Evolutionary conservation across 75 land plant genomes (phyloP), one percentile per base, ranked within the genome.

Genomic region (Sequoiadendron giganteum): DNA sequence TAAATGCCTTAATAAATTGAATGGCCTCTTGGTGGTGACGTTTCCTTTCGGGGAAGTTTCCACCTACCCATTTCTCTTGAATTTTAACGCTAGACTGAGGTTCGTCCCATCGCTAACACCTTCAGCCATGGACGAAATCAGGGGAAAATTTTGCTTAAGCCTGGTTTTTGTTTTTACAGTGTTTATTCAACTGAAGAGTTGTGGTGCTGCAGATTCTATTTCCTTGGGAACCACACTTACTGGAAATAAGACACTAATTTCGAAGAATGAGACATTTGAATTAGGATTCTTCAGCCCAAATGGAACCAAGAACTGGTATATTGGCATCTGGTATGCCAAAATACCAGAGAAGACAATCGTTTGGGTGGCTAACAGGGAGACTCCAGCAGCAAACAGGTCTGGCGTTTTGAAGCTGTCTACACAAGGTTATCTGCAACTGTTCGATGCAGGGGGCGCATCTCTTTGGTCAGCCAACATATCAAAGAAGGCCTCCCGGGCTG

Each of bases 291-390:
- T 75, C 38, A 75, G 14, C 77, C 38, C 77, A 7, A 32, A 2
- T 34, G 38, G 16, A 75, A 75, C 14, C 15, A 75, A 11, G 1
- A 75, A 32, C 38, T 75, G 77, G 77, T 75, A 75, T 75, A 11
- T 75, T 14, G 77, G 77, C 77, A 75, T 75, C 38, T 75, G 77
- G 77, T 75, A 75, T 75, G 77, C 39, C 3, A 25, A 34, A 0
- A 10, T 34, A 2, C 1, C 77, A 30, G 77, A 34, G 38, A 75
- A 10, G 34, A 14, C 77, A 2, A 10, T 2, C 38, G 77, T 75
- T 11, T 75, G 77, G 77, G 77, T 75, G 77, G 77, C 77, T 34
- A 75, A 75, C 38, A 75, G 77, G 38, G 77, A 75, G 77, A 13
- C 3, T 75, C 77, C 77, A 0, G 16, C 34, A 16, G 34, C 1